Evolutionary conservation across 2,329 filamentous ascomycete genomes (phyloP), one percentile per base, ranked within the genome.

Genomic region (Aureobasidium sp.): DNA sequence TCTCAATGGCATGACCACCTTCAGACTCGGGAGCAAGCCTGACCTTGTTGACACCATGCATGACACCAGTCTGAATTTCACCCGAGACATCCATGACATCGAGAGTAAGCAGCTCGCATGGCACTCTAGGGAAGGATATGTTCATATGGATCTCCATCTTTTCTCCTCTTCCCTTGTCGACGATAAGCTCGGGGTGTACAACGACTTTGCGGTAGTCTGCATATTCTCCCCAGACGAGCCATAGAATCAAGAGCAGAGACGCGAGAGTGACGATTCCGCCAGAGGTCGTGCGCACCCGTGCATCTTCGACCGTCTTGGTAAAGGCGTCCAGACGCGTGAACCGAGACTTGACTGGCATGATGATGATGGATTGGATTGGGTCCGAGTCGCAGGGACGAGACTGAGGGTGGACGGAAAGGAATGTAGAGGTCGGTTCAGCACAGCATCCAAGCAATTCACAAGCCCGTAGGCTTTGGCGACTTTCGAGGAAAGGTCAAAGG

Each of bases 141-240:
- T 99, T 99, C 76, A 99, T 84, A 75, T 96, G 91, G 67, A 99
- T 99, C 75, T 97, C 94, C 93, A 99, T 97, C 76, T 93, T 91
- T 81, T 99, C 92, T 75, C 90, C 91, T 89, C 94, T 84, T 68
- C 91, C 91, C 78, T 97, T 97, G 74, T 99, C 95, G 23, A 99
- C 94, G 64, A 99, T 86, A 69, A 99, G 78, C 79, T 99, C 94
- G 7, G 94, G 93, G 73, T 91, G 87, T 65, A 99, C 89, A 55
- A 88, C 83, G 67, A 97, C 83, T 72, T 87, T 85, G 69, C 91
- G 84, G 77, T 97, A 99, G 71, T 97, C 94, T 63, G 84, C 80
- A 93, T 94, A 99, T 87, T 99, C 94, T 75, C 92, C 91, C 87
- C 90, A 92, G 29, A 91, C 84, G 68, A 99, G 83, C 76, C 88